A percentile compares a stretch with the other conserved stretches of the same genome.
Evolutionary conservation across 306 rosid species (phyloP).

Genomic region (Argentina anserina): DNA sequence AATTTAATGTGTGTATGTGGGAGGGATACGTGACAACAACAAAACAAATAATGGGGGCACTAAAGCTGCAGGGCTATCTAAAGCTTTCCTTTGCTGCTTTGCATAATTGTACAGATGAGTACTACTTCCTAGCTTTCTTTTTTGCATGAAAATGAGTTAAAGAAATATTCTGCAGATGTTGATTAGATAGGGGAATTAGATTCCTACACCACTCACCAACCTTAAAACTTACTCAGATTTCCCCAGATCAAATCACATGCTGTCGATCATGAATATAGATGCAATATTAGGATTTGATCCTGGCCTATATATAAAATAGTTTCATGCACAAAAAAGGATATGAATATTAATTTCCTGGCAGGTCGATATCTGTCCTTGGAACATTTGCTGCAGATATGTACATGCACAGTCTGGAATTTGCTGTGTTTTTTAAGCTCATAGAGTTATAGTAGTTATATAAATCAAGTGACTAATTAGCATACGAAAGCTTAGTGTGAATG

Average conservation of each 20-base stretch:
- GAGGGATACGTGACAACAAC: slow-evolving; percentile 1
- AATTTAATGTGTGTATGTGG: background rate
- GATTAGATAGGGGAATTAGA: slow-evolving; percentile 52
- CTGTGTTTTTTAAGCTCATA: background rate
- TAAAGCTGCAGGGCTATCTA: slow-evolving; percentile 31
- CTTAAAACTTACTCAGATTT: slow-evolving; percentile 9
- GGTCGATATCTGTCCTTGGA: background rate
- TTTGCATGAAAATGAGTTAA: slow-evolving; percentile 41
- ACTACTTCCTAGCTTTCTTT: slow-evolving; percentile 4
- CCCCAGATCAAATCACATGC: slow-evolving; percentile 26
- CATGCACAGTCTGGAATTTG: background rate
- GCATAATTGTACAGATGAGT: slow-evolving; percentile 9
- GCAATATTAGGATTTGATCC: background rate
- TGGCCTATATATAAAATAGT: slow-evolving; percentile 4
- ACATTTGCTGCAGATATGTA: background rate
- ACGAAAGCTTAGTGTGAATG: background rate
- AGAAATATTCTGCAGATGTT: slow-evolving; percentile 43
- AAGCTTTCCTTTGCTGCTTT: slow-evolving; percentile 29
- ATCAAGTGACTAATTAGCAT: background rate
- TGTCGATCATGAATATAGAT: background rate
- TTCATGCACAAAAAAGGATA: background rate
- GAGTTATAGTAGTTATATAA: no score
- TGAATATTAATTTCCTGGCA: background rate
- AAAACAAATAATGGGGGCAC: slow-evolving; percentile 13
- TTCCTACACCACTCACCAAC: slow-evolving; percentile 41